These are phyloP conservation scores for Pneumocystis oryctolagi DNA, from an alignment of 1,139 yeast species.

Conservation along the genomic window DNA sequence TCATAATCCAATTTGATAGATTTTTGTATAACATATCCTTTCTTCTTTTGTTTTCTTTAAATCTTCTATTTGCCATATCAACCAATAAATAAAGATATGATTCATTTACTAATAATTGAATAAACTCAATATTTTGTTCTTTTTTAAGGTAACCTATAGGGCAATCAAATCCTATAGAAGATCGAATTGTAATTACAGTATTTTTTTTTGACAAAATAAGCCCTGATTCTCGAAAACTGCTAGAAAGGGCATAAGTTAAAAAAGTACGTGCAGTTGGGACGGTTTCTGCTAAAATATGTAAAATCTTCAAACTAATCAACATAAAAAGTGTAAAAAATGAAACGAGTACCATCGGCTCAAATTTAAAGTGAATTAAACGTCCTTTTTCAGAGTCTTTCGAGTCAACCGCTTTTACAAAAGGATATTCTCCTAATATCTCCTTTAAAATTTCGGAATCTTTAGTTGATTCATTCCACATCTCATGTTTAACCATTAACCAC, in stretches of 20 bases:
- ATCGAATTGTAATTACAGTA: neutral
- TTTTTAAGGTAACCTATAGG: neutral
- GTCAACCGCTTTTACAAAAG: neutral
- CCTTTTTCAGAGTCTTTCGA: neutral
- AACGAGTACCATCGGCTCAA: neutral
- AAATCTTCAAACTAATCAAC: neutral
- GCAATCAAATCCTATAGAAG: neutral
- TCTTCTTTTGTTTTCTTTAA: neutral
- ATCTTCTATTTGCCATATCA: constrained; percentile 1
- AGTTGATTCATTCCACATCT: neutral
- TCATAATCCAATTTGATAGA: neutral
- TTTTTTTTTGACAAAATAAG: neutral
- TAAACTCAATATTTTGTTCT: neutral
- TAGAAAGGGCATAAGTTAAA: neutral
- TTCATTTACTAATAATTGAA: neutral
- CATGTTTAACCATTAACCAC: constrained; percentile 1
- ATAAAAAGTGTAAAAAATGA: neutral
- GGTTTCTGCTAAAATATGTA: neutral
- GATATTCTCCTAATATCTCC: neutral
- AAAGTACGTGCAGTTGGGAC: neutral
- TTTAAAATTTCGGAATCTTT: neutral
- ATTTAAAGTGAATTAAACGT: neutral
- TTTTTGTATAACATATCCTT: neutral
- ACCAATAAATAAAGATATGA: neutral
- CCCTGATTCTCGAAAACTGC: neutral